Evolutionary conservation across 2,329 filamentous ascomycete genomes (phyloP).

Genomic region (Diaporthe amygdali): DNA sequence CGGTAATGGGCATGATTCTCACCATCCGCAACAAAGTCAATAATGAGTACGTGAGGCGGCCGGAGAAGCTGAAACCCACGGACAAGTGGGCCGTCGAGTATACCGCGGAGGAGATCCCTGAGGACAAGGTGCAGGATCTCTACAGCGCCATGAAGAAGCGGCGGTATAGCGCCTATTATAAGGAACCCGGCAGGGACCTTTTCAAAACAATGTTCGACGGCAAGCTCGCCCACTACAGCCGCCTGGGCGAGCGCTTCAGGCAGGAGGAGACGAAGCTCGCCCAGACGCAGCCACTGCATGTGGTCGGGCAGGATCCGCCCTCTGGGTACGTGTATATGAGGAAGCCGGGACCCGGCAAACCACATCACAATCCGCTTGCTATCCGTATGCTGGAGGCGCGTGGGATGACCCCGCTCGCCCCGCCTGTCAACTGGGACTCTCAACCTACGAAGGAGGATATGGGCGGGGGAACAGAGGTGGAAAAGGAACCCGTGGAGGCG

Average conservation of each 20-base stretch:
- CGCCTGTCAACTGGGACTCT: too few relatives aligned
- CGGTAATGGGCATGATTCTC: conserved; percentile 72
- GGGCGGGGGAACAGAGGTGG: too few relatives aligned
- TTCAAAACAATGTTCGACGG: conserved; percentile 49
- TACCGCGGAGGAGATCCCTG: conserved; percentile 67
- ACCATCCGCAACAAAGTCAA: conserved; percentile 77
- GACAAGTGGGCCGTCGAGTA: conserved; percentile 80
- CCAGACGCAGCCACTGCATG: conserved; percentile 48
- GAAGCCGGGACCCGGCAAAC: too few relatives aligned
- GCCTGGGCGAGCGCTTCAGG: conserved; percentile 65
- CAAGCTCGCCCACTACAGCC: conserved; percentile 45
- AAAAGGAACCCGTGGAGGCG: neutral
- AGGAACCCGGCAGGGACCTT: conserved; percentile 42
- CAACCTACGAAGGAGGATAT: neutral
- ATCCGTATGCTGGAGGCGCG: neutral
- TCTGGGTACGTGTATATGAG: too few relatives aligned
- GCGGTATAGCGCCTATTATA: conserved; percentile 49
- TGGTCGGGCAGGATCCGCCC: conserved; percentile 50
- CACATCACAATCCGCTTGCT: too few relatives aligned
- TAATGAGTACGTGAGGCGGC: conserved; percentile 65
- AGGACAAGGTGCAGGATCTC: conserved; percentile 49
- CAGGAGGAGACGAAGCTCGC: conserved; percentile 58
- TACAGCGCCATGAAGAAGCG: conserved; percentile 64
- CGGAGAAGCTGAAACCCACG: conserved; percentile 47
- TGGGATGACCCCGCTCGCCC: neutral